Evolutionary conservation across 2,329 filamentous ascomycete species (phyloP).

Genomic region (Coniochaeta ligniaria): DNA sequence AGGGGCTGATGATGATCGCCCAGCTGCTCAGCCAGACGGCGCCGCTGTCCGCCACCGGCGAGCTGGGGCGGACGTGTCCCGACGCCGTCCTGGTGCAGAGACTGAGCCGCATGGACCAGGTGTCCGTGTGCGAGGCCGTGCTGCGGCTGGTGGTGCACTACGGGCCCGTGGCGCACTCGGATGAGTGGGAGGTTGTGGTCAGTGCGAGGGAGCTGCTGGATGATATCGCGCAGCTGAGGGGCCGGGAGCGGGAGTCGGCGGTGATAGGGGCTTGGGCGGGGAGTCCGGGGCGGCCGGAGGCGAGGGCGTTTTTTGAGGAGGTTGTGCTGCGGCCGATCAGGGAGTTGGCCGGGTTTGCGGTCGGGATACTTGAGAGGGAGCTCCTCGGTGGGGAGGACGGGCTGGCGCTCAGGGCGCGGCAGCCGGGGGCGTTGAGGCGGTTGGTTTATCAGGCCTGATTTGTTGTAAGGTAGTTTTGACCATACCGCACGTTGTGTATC

Average conservation of each 20-base stretch:
- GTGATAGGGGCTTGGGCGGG: slow-evolving; percentile 36
- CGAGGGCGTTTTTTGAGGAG: slow-evolving; percentile 39
- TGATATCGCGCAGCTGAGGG: slow-evolving; percentile 39
- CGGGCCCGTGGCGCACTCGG: slow-evolving; percentile 31
- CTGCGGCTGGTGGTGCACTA: slow-evolving; percentile 39
- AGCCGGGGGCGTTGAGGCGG: neutral
- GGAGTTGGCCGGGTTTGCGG: slow-evolving; percentile 37
- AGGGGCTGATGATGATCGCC: slow-evolving; percentile 42
- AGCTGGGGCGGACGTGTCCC: slow-evolving; percentile 15
- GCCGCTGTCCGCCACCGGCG: slow-evolving; percentile 24
- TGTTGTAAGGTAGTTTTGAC: neutral
- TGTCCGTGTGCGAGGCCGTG: slow-evolving; percentile 45
- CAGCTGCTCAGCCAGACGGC: slow-evolving; percentile 45
- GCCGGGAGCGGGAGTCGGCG: slow-evolving; percentile 34
- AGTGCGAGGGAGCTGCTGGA: slow-evolving; percentile 38
- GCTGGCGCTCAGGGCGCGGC: neutral
- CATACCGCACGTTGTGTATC: neutral
- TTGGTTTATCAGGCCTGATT: neutral
- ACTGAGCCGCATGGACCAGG: slow-evolving; percentile 40
- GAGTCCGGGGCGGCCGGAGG: slow-evolving; percentile 30
- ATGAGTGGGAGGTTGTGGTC: slow-evolving; percentile 36
- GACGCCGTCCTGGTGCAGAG: slow-evolving; percentile 17
- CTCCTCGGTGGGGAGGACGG: slow-evolving; percentile 16
- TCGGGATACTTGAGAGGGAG: slow-evolving; percentile 32
- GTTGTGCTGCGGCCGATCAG: slow-evolving; percentile 41